Evolutionary conservation across 129 eudicot genomes (phyloP).

Genomic region (sunflower (Helianthus annuus)): DNA sequence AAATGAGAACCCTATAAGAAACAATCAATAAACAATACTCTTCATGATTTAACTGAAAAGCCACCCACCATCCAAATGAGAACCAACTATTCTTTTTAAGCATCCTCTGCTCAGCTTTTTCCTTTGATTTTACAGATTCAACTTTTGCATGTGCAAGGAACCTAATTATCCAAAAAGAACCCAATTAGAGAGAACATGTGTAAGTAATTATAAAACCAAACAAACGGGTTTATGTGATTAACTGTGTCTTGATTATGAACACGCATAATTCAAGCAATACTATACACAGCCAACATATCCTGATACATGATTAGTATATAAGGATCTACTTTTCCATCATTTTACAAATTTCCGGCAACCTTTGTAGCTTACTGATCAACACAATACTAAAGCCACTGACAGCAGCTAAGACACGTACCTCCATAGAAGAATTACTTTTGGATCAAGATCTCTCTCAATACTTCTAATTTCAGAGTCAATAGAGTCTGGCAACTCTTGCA

Average conservation of each 20-base stretch:
- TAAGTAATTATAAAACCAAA: slow-evolving; percentile 12
- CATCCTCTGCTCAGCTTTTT: slow-evolving; percentile 92
- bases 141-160: slow-evolving; percentile 98
- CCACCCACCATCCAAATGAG: slow-evolving; percentile 78
- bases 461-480: slow-evolving; percentile 61
- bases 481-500: slow-evolving; percentile 61
- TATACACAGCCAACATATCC: slow-evolving; percentile 15
- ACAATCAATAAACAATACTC: not conserved
- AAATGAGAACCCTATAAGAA: not conserved
- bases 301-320: not conserved
- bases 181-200: slow-evolving; percentile 11
- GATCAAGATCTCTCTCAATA: slow-evolving; percentile 92
- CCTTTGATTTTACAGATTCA: slow-evolving; percentile 91
- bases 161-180: slow-evolving; percentile 45
- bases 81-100: slow-evolving; percentile 78
- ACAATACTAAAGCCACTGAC: slow-evolving; percentile 12
- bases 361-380: slow-evolving; percentile 10
- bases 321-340: slow-evolving; percentile 14
- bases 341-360: slow-evolving; percentile 5
- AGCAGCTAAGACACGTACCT: slow-evolving; percentile 52
- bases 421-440: slow-evolving; percentile 94
- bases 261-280: slow-evolving; percentile 7
- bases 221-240: slow-evolving; percentile 1
- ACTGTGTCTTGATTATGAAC: not conserved
- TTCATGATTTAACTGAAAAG: not conserved